Evolutionary conservation across 305 asterid genomes (phyloP).

Genomic region (Plantago rigida): DNA sequence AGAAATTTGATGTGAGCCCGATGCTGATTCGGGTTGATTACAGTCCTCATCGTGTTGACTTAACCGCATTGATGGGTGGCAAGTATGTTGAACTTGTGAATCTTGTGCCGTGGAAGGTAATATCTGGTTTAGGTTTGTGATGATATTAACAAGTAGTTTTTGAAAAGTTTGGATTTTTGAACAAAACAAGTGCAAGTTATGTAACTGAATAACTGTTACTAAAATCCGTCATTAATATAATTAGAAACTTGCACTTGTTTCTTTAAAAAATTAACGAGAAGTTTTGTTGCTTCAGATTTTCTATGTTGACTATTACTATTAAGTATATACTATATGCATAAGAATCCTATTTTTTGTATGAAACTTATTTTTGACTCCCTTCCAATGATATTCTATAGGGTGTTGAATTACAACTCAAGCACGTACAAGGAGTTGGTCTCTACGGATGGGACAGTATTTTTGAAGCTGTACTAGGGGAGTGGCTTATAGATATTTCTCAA

Average conservation of each 20-base stretch:
- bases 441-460: constrained; percentile 82
- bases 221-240: too few relatives aligned
- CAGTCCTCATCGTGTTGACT: constrained; percentile 80
- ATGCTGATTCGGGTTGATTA: constrained; percentile 82
- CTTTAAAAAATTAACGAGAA: too few relatives aligned
- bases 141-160: background rate
- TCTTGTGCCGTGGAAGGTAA: constrained; percentile 97
- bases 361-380: constrained; percentile 9
- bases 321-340: too few relatives aligned
- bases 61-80: constrained; percentile 85
- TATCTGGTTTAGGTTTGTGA: constrained; percentile 16
- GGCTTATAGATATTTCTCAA: constrained; percentile 96
- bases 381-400: constrained; percentile 40
- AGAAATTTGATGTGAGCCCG: constrained; percentile 88
- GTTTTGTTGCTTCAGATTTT: too few relatives aligned
- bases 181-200: too few relatives aligned
- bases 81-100: constrained; percentile 96
- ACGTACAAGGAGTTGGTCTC: constrained; percentile 77
- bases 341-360: constrained; percentile 7
- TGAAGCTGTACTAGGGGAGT: constrained; percentile 79
- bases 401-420: constrained; percentile 83
- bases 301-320: too few relatives aligned
- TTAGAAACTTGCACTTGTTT: too few relatives aligned
- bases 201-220: too few relatives aligned
- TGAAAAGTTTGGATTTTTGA: background rate